phyloP scores from a whole-genome alignment of 305 asterid species.

The Solanum chacoense region DNA sequence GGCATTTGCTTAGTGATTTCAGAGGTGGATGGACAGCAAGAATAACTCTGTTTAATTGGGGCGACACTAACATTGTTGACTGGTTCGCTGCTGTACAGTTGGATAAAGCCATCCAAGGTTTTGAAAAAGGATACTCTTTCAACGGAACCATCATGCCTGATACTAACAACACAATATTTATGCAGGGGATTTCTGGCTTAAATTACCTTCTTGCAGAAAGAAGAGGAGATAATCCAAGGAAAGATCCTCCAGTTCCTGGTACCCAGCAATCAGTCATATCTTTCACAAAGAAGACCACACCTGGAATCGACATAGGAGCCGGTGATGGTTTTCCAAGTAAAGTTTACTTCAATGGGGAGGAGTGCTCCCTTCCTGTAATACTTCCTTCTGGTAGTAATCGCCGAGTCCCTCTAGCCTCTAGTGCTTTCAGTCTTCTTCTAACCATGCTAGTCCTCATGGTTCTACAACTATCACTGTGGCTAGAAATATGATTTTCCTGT shows the following conservation, averaged over 20 bases:
- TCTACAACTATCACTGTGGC: neutral
- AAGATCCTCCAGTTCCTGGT: conserved; percentile 62
- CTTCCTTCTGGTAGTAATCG: conserved; percentile 27
- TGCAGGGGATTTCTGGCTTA: conserved; percentile 34
- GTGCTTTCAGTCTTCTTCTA: neutral
- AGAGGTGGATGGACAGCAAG: conserved; percentile 61
- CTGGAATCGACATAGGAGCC: conserved; percentile 27
- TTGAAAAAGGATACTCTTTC: conserved; percentile 47
- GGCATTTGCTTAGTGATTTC: conserved; percentile 55
- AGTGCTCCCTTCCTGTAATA: conserved; percentile 54
- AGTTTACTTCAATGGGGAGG: conserved; percentile 71
- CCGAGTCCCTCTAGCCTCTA: neutral
- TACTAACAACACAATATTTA: conserved; percentile 30
- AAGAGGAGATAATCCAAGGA: conserved; percentile 43
- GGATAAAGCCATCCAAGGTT: conserved; percentile 42
- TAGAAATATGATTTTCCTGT: neutral
- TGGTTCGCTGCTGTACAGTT: conserved; percentile 60
- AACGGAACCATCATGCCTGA: conserved; percentile 30
- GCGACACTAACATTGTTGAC: conserved; percentile 23
- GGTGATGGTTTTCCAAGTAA: conserved; percentile 73
- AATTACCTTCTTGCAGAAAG: conserved; percentile 40
- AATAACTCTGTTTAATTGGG: conserved; percentile 70
- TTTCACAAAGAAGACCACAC: conserved; percentile 47
- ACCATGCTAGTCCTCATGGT: neutral
- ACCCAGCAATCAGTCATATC: conserved; percentile 55